phyloP scores from a whole-genome alignment of 83 land plant species.

The Diphasiastrum complanatum region DNA sequence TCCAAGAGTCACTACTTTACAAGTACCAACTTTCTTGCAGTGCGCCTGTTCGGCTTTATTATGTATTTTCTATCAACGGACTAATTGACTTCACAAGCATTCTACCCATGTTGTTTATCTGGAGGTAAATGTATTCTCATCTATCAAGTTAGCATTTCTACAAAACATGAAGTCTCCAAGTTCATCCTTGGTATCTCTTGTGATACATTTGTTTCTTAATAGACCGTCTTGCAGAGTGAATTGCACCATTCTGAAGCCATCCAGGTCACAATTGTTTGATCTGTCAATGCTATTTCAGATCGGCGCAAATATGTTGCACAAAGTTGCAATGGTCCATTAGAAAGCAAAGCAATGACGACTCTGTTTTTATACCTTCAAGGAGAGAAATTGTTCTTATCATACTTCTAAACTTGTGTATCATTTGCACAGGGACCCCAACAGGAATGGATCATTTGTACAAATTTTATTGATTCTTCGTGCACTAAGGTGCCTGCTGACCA shows the following conservation, averaged over 20 bases:
- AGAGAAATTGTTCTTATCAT: no score
- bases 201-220: no score
- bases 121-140: constrained; percentile 2
- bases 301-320: no score
- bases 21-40: neutral
- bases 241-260: no score
- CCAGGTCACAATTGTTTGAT: no score
- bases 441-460: constrained; percentile 12
- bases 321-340: no score
- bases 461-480: constrained; percentile 24
- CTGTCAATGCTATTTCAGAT: no score
- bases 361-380: no score
- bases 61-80: constrained; percentile 9
- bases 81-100: constrained; percentile 8
- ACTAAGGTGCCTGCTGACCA: constrained; percentile 10
- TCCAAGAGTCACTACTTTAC: neutral
- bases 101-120: constrained; percentile 3
- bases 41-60: constrained; percentile 7
- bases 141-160: neutral
- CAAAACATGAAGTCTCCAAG: neutral
- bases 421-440: neutral
- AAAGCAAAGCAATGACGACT: no score
- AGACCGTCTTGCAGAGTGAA: no score
- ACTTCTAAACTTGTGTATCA: neutral
- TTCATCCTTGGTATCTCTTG: neutral